A percentile compares a stretch with the other conserved stretches of the same genome.
Conservation (phyloP, 176 grass and related monocot genomes). For the Carex parvula region DNA sequence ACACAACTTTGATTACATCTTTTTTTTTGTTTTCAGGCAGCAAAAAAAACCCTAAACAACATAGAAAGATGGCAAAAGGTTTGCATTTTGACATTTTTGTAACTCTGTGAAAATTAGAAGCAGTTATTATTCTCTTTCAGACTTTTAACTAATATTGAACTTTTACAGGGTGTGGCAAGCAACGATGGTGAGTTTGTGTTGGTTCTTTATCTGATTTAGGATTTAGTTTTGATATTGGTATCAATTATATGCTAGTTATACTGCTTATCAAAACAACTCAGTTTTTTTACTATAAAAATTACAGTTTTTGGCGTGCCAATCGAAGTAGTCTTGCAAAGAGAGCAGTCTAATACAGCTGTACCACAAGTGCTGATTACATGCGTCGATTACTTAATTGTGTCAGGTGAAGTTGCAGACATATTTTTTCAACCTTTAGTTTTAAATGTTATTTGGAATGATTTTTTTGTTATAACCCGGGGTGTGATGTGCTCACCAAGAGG, state of each 20-base stretch:
- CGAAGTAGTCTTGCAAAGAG: slow-evolving; percentile 67
- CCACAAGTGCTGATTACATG: slow-evolving; percentile 78
- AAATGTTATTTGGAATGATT: not conserved
- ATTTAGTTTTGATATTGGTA: not conserved
- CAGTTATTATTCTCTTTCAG: slow-evolving; percentile 25
- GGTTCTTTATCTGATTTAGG: slow-evolving; percentile 15
- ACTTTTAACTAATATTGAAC: slow-evolving; percentile 28
- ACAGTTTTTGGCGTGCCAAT: slow-evolving; percentile 88
- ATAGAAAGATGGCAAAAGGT: slow-evolving; percentile 99
- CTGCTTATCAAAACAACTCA: not conserved
- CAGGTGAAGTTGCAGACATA: slow-evolving; percentile 51
- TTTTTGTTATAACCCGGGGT: not conserved
- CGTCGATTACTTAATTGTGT: slow-evolving; percentile 81
- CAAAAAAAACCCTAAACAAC: slow-evolving; percentile 94
- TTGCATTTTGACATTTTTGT: slow-evolving; percentile 33
- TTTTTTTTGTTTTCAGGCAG: slow-evolving; percentile 49
- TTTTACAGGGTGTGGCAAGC: slow-evolving; percentile 84
- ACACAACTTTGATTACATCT: not conserved
- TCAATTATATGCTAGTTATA: not conserved
- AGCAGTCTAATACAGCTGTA: slow-evolving; percentile 67
- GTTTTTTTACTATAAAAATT: slow-evolving; percentile 13
- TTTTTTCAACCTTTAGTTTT: not conserved
- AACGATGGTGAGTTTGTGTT: slow-evolving; percentile 72
- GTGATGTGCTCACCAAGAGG: too few relatives aligned
- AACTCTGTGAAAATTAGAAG: not conserved